Evolutionary conservation across 768 basidiomycete genomes (phyloP), one percentile per base, ranked within the genome.

Genomic region (Boletus rubropictus): DNA sequence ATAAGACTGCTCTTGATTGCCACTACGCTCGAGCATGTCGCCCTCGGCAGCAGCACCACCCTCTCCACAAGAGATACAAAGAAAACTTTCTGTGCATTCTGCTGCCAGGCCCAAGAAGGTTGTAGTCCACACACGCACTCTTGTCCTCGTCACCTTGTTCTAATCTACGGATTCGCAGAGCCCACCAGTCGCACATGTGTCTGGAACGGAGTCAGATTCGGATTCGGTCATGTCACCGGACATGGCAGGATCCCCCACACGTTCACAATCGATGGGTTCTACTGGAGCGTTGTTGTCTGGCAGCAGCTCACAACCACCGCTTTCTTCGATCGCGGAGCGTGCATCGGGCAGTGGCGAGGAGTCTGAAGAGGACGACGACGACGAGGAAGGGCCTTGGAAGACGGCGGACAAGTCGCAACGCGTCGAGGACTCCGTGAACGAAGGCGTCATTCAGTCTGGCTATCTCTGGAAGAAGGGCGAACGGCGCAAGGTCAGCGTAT

Each of bases 391-490:
- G 22, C 86, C 79, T 7, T 86, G 82, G 83, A 77, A 73, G 60
- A 71, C 74, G 28, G 75, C 74, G 27, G 75, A 74, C 56, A 63
- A 67, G 37, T 67, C 68, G 39, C 70, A 64, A 39, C 67, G 62
- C 22, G 65, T 71, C 36, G 74, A 72, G 46, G 73, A 75, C 47
- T 75, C 80, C 4, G 69, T 72, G 11, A 82, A 82, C 48, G 84
- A 85, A 60, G 79, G 75, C 39, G 82, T 89, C 34, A 76, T 95
- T 63, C 95, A 93, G 69, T 80, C 86, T 20, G 96, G 95, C 1
- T 98, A 96, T 72, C 72, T 98, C 42, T 88, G 84, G 81, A 99
- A 99, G 80, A 98, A 98, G 75, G 95, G 95, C 56, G 91, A 96
- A 68, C 79, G 92, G 48, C 74, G 96, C 67, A 97, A 97, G 86